Conservation (phyloP, 805 yeast genomes). For the Sugiyamaella chiloensis region DNA sequence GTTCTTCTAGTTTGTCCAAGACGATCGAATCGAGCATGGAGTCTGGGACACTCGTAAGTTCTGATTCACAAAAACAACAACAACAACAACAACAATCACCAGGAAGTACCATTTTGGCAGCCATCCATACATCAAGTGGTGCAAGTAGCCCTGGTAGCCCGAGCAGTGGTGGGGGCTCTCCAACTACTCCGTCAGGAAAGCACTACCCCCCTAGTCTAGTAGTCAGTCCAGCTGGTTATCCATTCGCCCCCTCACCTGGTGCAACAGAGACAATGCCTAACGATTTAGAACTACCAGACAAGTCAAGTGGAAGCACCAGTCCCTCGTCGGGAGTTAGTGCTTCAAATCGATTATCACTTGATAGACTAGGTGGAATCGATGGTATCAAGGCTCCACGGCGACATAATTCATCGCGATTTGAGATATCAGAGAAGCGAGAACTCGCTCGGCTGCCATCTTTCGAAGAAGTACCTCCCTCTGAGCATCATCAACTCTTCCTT, state of each 20-base stretch:
- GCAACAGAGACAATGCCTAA: slow-evolving; percentile 37
- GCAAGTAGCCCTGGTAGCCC: no score
- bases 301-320: slow-evolving; percentile 11
- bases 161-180: neutral
- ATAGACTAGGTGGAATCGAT: slow-evolving; percentile 70
- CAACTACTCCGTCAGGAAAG: neutral
- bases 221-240: slow-evolving; percentile 19
- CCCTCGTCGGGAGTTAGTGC: slow-evolving; percentile 16
- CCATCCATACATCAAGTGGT: no score
- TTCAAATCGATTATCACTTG: slow-evolving; percentile 52
- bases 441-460: slow-evolving; percentile 77
- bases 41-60: no score
- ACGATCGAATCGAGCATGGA: no score
- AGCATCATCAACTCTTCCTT: slow-evolving; percentile 72
- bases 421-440: slow-evolving; percentile 64
- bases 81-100: no score
- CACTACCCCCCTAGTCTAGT: slow-evolving; percentile 17
- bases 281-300: slow-evolving; percentile 28
- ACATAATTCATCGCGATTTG: slow-evolving; percentile 89
- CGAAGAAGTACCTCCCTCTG: slow-evolving; percentile 82
- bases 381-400: slow-evolving; percentile 82
- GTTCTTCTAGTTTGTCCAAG: no score
- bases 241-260: slow-evolving; percentile 32
- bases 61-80: neutral
- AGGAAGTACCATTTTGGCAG: no score